Conservation (phyloP, 495 filamentous ascomycete genomes). For the Massariosphaeria phaeospora region DNA sequence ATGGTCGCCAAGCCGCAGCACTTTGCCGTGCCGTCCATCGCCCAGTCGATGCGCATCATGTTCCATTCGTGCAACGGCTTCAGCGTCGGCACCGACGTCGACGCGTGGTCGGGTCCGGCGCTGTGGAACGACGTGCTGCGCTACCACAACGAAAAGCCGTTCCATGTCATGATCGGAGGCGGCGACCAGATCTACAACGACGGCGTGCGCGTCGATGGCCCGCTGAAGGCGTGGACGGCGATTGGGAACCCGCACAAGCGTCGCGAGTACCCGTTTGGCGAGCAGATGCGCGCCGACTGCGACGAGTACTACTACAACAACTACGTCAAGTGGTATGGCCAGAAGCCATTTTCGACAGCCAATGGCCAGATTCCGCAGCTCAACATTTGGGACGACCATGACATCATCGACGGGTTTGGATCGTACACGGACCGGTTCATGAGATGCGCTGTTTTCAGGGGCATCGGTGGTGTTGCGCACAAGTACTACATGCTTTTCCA, state of each 20-base stretch:
- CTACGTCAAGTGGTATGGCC: constrained; percentile 81
- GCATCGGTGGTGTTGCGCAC: constrained; percentile 69
- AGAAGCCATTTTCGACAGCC: constrained; percentile 73
- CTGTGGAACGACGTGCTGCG: constrained; percentile 90
- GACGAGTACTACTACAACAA: constrained; percentile 89
- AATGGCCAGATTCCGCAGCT: constrained; percentile 87
- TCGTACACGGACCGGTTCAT: constrained; percentile 92
- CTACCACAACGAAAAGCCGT: constrained; percentile 61
- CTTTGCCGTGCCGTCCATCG: constrained; percentile 71
- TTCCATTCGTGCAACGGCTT: constrained; percentile 98
- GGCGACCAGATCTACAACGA: constrained; percentile 97
- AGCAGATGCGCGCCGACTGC: constrained; percentile 65
- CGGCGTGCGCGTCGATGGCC: constrained; percentile 74
- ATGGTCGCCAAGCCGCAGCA: constrained; percentile 18
- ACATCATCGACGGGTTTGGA: constrained; percentile 77
- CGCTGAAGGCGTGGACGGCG: constrained; percentile 71
- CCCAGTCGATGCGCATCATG: constrained; percentile 89
- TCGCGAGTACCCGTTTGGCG: constrained; percentile 68
- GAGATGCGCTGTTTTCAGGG: constrained; percentile 83
- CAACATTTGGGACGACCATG: constrained; percentile 94
- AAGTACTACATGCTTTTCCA: constrained; percentile 90
- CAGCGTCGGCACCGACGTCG: constrained; percentile 84
- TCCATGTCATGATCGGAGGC: constrained; percentile 94
- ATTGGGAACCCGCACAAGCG: constrained; percentile 80
- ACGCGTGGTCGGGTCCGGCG: constrained; percentile 72